These are phyloP conservation scores for Bidens hawaiensis DNA, from an alignment of 140 eudicot genomes.

Conservation along the genomic window DNA sequence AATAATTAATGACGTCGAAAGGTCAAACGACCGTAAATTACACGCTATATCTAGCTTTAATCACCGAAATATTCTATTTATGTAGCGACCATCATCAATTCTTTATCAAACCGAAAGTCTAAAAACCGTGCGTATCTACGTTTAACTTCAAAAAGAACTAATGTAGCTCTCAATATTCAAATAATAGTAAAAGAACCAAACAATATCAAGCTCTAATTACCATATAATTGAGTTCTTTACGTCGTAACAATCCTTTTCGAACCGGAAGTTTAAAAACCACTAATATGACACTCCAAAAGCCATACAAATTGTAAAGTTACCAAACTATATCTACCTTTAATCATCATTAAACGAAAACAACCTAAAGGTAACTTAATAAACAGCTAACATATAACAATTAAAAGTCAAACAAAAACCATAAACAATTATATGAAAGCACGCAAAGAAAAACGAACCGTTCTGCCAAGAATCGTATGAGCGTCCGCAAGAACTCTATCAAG, in stretches of 20 bases:
- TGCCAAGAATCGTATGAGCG: conserved; percentile 56
- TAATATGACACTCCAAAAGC: background rate
- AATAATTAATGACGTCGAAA: too few relatives aligned
- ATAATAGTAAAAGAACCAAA: background rate
- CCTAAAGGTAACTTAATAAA: background rate
- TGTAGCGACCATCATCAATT: background rate
- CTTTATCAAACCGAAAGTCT: background rate
- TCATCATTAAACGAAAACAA: background rate
- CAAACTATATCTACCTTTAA: conserved; percentile 1
- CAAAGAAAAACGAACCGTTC: conserved; percentile 52
- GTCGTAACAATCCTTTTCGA: background rate
- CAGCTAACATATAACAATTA: background rate
- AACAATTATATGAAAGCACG: background rate
- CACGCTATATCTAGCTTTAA: too few relatives aligned
- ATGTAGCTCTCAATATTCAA: background rate
- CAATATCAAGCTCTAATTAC: background rate
- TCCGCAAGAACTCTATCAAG: conserved; percentile 56
- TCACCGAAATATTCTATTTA: too few relatives aligned
- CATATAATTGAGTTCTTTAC: background rate
- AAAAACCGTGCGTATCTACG: background rate
- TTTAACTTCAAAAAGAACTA: background rate
- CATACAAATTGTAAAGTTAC: background rate
- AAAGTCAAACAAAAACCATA: conserved; percentile 6
- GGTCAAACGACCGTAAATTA: too few relatives aligned
- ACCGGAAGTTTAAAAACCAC: background rate